Evolutionary conservation across 495 filamentous ascomycete genomes (phyloP).

Genomic region (Penicillium pancosmium): DNA sequence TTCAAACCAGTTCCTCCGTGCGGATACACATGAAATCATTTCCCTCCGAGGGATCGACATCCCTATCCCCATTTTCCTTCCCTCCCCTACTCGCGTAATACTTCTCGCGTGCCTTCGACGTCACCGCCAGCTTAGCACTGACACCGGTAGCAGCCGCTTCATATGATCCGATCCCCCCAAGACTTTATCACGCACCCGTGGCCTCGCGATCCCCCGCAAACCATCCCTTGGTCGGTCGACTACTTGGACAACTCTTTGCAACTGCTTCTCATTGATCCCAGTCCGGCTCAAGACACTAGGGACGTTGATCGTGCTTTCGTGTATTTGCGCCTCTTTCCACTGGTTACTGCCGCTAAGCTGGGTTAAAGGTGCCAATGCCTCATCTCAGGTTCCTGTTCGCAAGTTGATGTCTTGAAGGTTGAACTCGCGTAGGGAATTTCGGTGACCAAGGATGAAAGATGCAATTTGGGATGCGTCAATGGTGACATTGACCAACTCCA

Average conservation of each 20-base stretch:
- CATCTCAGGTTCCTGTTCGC: no score
- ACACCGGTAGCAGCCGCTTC: constrained; percentile 40
- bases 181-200: constrained; percentile 36
- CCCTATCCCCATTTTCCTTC: background rate
- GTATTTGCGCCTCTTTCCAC: constrained; percentile 50
- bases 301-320: constrained; percentile 39
- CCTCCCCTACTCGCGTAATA: background rate
- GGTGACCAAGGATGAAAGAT: constrained; percentile 61
- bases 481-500: constrained; percentile 67
- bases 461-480: constrained; percentile 69
- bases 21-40: constrained; percentile 9
- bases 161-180: constrained; percentile 45
- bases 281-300: constrained; percentile 35
- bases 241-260: constrained; percentile 18
- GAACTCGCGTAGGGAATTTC: constrained; percentile 65
- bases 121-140: constrained; percentile 44
- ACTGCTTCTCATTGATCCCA: constrained; percentile 18
- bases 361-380: constrained; percentile 39
- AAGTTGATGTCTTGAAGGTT: constrained; percentile 65
- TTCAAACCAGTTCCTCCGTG: no score
- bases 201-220: constrained; percentile 25
- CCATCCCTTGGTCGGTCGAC: constrained; percentile 23
- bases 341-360: constrained; percentile 52
- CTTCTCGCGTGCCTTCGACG: constrained; percentile 2
- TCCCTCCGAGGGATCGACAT: constrained; percentile 12